These are phyloP conservation scores for Eutrema japonicum DNA, from an alignment of 345 rosid genomes.

Conservation along the genomic window DNA sequence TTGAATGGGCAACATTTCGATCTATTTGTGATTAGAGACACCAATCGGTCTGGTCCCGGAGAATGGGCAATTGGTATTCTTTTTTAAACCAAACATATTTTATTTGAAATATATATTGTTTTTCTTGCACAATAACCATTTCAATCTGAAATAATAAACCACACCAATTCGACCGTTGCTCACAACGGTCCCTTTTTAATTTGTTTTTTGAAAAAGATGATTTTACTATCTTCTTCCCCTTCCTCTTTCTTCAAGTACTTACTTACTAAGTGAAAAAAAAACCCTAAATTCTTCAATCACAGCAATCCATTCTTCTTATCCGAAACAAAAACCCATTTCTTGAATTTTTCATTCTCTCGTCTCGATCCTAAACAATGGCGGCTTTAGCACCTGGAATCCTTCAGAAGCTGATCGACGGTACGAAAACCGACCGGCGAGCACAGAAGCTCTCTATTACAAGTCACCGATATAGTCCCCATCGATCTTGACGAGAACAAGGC, in stretches of 20 bases:
- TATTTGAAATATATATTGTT: neutral
- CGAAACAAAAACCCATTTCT: too few relatives aligned
- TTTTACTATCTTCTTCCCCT: constrained; percentile 1
- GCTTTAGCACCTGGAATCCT: constrained; percentile 80
- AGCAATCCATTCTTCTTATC: too few relatives aligned
- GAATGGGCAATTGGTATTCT: neutral
- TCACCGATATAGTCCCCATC: too few relatives aligned
- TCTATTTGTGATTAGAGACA: neutral
- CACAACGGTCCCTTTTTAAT: constrained; percentile 21
- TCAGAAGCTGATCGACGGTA: constrained; percentile 74
- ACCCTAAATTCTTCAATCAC: too few relatives aligned
- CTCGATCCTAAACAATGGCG: constrained; percentile 60
- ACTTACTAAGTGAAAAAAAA: too few relatives aligned
- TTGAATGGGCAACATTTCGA: too few relatives aligned
- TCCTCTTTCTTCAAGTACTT: constrained; percentile 21
- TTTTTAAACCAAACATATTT: neutral
- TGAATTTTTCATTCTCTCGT: too few relatives aligned
- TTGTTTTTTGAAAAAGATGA: constrained; percentile 7
- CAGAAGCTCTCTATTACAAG: constrained; percentile 86
- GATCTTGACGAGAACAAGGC: constrained; percentile 94
- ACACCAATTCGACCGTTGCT: constrained; percentile 45
- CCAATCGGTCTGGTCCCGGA: neutral
- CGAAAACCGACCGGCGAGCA: constrained; percentile 92
- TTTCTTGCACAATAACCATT: too few relatives aligned
- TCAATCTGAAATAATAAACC: too few relatives aligned